Base-by-base conservation (phyloP, 1,284 basidiomycete species). In the Trametes hirsuta region DNA sequence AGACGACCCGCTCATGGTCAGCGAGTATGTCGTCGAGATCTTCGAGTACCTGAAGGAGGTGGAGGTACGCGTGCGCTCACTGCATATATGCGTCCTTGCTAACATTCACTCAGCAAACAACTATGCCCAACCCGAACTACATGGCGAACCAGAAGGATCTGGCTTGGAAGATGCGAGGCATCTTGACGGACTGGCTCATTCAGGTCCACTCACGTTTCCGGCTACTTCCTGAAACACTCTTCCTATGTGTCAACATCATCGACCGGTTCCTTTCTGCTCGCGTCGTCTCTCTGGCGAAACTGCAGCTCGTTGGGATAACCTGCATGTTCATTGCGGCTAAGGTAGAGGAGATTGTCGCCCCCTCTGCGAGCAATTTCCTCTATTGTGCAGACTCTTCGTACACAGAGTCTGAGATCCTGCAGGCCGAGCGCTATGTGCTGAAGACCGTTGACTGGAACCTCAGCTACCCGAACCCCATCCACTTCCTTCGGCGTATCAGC, bases 1-100 rank as follows among this genome's bases (percentile, higher is more conserved):
- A n/a, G 94, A 95, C 59, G 97, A 99, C 73, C 96, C 96, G 14
- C 78, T 93, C 61, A 98, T 98, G 96, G 96, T 97, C 62, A 92
- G 89, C 77, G 95, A 98, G 77, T 99, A 99, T 72, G 96, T 97
- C 55, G 81, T 83, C 25, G 97, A 98, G 64, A 97, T 98, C 60
- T 97, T 97, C 77, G 79, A 90, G 53, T 98, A 99, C 79, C 86
- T 98, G 79, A 91, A 92, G 73, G 77, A 86, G 63, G 75, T 84
- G 53, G 88, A 90, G 81, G 88, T 90, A 58, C 48, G 73, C 39
- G 64, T 44, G 9, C 64, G 47, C 36, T 39, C 51, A 57, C 68
- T n/a, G 41, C 15, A 40, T 53, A 45, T 48, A 59, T 61, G 50
- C 51, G 37, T 30, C 21, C 37, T 61, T n/a, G 61, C 56, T 56